Base-by-base conservation (phyloP, 2,329 filamentous ascomycete species). In the Colletotrichum sp. region DNA sequence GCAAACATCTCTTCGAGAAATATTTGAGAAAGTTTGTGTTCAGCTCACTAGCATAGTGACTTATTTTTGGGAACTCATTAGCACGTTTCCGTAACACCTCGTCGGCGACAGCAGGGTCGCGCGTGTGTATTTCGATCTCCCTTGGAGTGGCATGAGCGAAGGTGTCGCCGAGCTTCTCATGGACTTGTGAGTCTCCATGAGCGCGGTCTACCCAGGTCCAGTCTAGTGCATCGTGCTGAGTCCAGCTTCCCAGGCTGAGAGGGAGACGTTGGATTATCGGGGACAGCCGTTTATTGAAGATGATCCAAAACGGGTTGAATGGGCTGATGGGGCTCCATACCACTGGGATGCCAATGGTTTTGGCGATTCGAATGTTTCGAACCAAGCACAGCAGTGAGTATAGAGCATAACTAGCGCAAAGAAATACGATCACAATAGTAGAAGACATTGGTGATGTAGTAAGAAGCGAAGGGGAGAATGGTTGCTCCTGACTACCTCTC, bases 21-120 rank as follows among this genome's bases (percentile, higher is more conserved):
- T 3, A 6, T 22, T 13, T 22, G n/a, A 22, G n/a, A 22, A 49
- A 49, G 3, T 22, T 49, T 44, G 19, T 0, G 39, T n/a, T 3
- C 13, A 22, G 16, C 44, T 49, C 0, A 13, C 44, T 49, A 4
- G 44, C 44, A 22, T 49, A 49, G 44, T 49, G 44, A 1, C 44
- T 49, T 49, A 49, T 49, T 13, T 49, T 49, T 0, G 44, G 44
- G n/a, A 49, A 49, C 6, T 49, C 44, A 22, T 49, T 49, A 4
- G 44, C 44, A 22, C 44, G 44, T 49, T 49, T 49, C n/a, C 44
- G 44, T 8, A 49, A 49, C 11, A 49, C 44, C 11, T 49, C 44
- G n/a, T 49, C 44, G 11, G 44, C 88, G 88, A 62, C 67, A 16
- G 11, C 34, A n/a, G 25, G 55, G 8, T 69, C 55, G 16, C 67